Evolutionary conservation across 2,329 filamentous ascomycete genomes (phyloP).

Genomic region (Neofusicoccum parvum): DNA sequence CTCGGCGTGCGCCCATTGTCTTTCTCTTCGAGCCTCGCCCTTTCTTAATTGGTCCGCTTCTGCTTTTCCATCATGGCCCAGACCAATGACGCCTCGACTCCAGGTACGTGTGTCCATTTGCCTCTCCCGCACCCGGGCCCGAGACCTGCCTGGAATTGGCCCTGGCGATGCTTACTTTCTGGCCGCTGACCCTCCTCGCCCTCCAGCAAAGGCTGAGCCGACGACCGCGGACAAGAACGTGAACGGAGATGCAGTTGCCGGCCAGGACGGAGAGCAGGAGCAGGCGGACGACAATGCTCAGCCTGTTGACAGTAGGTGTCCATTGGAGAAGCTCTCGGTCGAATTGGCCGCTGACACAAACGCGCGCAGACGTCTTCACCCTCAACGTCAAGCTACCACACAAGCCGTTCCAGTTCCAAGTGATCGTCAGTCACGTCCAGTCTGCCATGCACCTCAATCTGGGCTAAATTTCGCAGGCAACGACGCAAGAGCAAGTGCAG

Average conservation of each 20-base stretch:
- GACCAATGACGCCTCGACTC: conserved; percentile 40
- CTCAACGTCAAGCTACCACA: conserved; percentile 83
- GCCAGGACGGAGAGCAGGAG: conserved; percentile 24
- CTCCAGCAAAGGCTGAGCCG: conserved; percentile 32
- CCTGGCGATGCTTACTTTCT: neutral
- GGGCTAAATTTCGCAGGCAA: conserved; percentile 62
- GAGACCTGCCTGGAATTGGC: neutral
- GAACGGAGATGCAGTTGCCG: conserved; percentile 23
- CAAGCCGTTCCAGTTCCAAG: conserved; percentile 74
- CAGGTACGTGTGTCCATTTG: conserved; percentile 33
- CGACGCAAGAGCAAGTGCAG: conserved; percentile 92
- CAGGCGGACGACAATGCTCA: conserved; percentile 35
- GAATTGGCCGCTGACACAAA: neutral
- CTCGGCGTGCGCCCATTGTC: conserved; percentile 14
- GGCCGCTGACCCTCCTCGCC: neutral
- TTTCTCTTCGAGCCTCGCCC: neutral
- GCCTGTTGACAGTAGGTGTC: conserved; percentile 34
- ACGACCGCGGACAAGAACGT: conserved; percentile 29
- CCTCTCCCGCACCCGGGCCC: conserved; percentile 22
- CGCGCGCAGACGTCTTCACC: conserved; percentile 59
- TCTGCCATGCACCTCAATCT: conserved; percentile 26
- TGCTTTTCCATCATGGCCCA: conserved; percentile 33
- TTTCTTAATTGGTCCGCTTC: conserved; percentile 18
- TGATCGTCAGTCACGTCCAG: conserved; percentile 64
- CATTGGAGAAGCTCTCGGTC: neutral